Evolutionary conservation across 2,329 filamentous ascomycete species (phyloP).

Genomic region (Cercospora sp.): DNA sequence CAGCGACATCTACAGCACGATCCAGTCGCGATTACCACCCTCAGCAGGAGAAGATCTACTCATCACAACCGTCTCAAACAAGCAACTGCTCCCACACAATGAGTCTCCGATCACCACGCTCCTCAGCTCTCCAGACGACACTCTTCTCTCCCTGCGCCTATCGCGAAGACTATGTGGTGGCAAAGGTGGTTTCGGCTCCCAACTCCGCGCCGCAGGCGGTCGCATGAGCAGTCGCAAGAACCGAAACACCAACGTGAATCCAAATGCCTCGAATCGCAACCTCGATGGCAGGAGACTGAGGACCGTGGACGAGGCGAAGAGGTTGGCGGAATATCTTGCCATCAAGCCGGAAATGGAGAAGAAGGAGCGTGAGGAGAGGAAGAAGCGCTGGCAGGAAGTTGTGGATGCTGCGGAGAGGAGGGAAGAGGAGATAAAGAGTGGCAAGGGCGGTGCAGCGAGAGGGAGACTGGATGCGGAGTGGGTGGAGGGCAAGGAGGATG

Average conservation of each 20-base stretch:
- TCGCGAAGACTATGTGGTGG: constrained; percentile 80
- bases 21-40: constrained; percentile 58
- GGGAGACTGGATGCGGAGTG: constrained; percentile 78
- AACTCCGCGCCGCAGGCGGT: constrained; percentile 91
- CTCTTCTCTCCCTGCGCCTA: constrained; percentile 79
- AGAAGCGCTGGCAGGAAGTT: constrained; percentile 83
- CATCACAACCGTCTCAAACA: constrained; percentile 79
- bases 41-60: constrained; percentile 62
- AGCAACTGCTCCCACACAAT: constrained; percentile 61
- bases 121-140: constrained; percentile 52
- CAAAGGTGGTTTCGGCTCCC: constrained; percentile 96
- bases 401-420: constrained; percentile 79
- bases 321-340: constrained; percentile 88
- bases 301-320: constrained; percentile 93
- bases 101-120: constrained; percentile 60
- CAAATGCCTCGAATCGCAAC: constrained; percentile 85
- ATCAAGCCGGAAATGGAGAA: constrained; percentile 97
- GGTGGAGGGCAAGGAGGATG: constrained; percentile 93
- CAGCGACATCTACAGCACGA: constrained; percentile 65
- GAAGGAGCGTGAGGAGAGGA: constrained; percentile 83
- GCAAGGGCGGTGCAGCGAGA: constrained; percentile 59
- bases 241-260: constrained; percentile 68
- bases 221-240: constrained; percentile 98
- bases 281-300: constrained; percentile 85
- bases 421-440: constrained; percentile 78